These are phyloP conservation scores for Conoideocrella luteorostrata DNA, from an alignment of 2,329 filamentous ascomycete species.

Conservation along the genomic window DNA sequence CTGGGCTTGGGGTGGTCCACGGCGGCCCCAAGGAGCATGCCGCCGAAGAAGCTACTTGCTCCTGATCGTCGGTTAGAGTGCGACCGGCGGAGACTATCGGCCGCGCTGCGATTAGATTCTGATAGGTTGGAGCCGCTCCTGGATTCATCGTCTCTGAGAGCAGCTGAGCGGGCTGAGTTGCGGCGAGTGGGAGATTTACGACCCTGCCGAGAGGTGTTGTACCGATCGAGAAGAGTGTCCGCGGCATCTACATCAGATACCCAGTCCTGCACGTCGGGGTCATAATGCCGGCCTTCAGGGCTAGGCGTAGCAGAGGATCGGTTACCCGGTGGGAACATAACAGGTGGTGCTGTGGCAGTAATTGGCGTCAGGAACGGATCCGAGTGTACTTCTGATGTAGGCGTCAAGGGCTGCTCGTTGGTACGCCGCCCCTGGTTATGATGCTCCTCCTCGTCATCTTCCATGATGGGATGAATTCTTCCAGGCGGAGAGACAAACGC, in stretches of 20 bases:
- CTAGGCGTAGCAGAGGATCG: slow-evolving; percentile 32
- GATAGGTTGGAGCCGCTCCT: slow-evolving; percentile 52
- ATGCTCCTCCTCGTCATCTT: slow-evolving; percentile 49
- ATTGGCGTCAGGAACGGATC: slow-evolving; percentile 48
- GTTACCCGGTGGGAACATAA: slow-evolving; percentile 20
- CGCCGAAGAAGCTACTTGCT: slow-evolving; percentile 21
- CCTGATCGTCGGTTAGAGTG: slow-evolving; percentile 26
- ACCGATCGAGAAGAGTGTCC: slow-evolving; percentile 43
- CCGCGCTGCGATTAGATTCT: slow-evolving; percentile 43
- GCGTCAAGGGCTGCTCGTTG: slow-evolving; percentile 18
- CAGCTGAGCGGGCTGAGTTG: slow-evolving; percentile 29
- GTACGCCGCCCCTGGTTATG: slow-evolving; percentile 14
- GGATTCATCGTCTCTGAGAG: slow-evolving; percentile 38
- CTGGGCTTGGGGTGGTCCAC: slow-evolving; percentile 28
- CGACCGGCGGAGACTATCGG: slow-evolving; percentile 34
- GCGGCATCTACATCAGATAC: slow-evolving; percentile 49
- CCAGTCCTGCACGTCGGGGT: slow-evolving; percentile 53
- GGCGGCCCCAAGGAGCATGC: slow-evolving; percentile 16
- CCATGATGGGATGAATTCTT: slow-evolving; percentile 52
- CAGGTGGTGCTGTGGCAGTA: slow-evolving; percentile 14
- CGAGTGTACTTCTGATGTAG: slow-evolving; percentile 29
- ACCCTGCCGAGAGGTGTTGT: slow-evolving; percentile 28
- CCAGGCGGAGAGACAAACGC: slow-evolving; percentile 27
- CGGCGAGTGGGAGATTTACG: slow-evolving; percentile 33
- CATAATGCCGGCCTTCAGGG: slow-evolving; percentile 32